Percentiles rank a stretch among this genome's conserved stretches.
phyloP scores from a whole-genome alignment of 768 basidiomycete genomes.

The Tricholoma matsutake region DNA sequence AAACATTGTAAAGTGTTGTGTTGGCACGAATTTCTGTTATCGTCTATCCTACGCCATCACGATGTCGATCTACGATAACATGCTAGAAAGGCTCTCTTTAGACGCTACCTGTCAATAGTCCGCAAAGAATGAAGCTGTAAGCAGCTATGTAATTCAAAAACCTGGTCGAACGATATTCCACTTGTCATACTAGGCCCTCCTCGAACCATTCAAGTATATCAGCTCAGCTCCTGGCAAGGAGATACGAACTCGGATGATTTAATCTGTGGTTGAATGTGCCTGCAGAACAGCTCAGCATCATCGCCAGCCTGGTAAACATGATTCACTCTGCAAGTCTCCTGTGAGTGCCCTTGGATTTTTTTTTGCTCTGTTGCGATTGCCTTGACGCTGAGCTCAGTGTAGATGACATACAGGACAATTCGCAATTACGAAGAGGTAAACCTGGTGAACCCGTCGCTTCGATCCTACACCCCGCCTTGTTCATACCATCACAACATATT shows the following conservation, averaged over 20 bases:
- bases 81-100: not conserved
- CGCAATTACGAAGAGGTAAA: slow-evolving; percentile 78
- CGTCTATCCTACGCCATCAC: too few relatives aligned
- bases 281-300: slow-evolving; percentile 61
- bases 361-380: not conserved
- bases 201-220: slow-evolving; percentile 88
- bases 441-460: slow-evolving; percentile 52
- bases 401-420: slow-evolving; percentile 93
- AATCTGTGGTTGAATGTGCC: slow-evolving; percentile 90
- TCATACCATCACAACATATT: not conserved
- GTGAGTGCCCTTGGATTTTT: slow-evolving; percentile 37
- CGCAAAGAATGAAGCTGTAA: slow-evolving; percentile 1
- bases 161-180: not conserved
- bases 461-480: too few relatives aligned
- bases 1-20: too few relatives aligned
- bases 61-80: slow-evolving; percentile 2
- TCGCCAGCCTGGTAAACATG: slow-evolving; percentile 86
- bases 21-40: too few relatives aligned
- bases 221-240: slow-evolving; percentile 89
- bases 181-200: slow-evolving; percentile 40
- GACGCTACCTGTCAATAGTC: not conserved
- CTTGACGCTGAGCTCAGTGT: slow-evolving; percentile 46
- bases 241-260: slow-evolving; percentile 85
- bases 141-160: not conserved
- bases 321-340: slow-evolving; percentile 93